Base-by-base conservation (phyloP, 1,139 yeast species). In the Yamadazyma trypodendri region DNA sequence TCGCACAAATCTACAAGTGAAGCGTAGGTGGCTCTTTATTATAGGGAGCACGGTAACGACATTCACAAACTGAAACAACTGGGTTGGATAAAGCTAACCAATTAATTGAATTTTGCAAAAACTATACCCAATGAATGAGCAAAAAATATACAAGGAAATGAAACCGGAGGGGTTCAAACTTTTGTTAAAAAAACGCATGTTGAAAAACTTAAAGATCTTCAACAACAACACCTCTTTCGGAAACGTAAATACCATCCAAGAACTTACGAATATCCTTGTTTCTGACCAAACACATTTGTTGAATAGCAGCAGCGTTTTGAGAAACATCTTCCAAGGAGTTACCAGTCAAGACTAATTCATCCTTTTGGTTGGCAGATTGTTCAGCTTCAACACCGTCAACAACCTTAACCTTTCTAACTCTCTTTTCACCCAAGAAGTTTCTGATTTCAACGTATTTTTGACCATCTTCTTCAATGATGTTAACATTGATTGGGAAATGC, bases 191-290 rank as follows among this genome's bases (percentile, higher is more conserved):
- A 32, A 32, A 24, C 13, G 10, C 31, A 13, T 17, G 20, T 15
- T 21, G n/a, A 28, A 20, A 29, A 35, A 29, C 23, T 69, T 76
- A 77, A 50, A 67, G 65, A 43, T 81, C 88, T 65, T 77, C 80
- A 46, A 67, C 86, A 68, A 92, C 79, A 68, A 79, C 77, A 65
- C 96, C 96, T 76, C 87, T 86, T 78, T 87, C 95, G 55, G 97
- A 90, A 63, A 92, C 98, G 75, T 92, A 92, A 79, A 92, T 90
- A 89, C 98, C 98, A 76, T 92, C 98, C 82, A 92, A 85, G 79
- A 84, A 92, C 84, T 92, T 92, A 79, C 98, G 89, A 90, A 94
- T 92, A 92, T 94, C 99, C 90, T 94, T 94, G 95, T 92, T 92
- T 83, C 97, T 87, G 67, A 90, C 98, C 73, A 95, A 84, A 80